Evolutionary conservation across 257 asterid genomes (phyloP).

Genomic region (Mentha longifolia): DNA sequence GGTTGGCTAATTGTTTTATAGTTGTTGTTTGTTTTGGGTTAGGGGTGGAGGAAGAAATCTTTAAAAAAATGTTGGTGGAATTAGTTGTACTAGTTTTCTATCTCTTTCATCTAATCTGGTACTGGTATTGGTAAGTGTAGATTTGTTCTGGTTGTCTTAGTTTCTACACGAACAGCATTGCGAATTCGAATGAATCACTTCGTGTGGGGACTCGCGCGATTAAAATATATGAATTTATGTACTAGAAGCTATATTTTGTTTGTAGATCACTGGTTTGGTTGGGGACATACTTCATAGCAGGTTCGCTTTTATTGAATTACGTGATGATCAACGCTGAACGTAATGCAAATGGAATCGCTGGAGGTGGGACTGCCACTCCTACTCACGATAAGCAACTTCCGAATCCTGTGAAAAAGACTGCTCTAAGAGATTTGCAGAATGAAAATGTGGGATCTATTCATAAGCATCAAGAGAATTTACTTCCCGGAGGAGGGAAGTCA

Average conservation of each 20-base stretch:
- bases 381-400: constrained; percentile 58
- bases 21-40: not conserved
- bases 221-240: not conserved
- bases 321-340: constrained; percentile 64
- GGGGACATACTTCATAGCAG: constrained; percentile 25
- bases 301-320: constrained; percentile 31
- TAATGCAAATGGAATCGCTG: constrained; percentile 43
- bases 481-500: constrained; percentile 51
- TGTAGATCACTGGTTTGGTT: constrained; percentile 34
- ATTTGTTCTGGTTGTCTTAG: constrained; percentile 9
- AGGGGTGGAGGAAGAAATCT: not conserved
- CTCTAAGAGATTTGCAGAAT: constrained; percentile 89
- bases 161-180: not conserved
- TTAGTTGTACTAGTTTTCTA: not conserved
- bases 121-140: not conserved
- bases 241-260: constrained; percentile 7
- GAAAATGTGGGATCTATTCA: constrained; percentile 51
- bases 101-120: constrained; percentile 5
- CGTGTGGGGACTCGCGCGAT: not conserved
- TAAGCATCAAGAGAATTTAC: constrained; percentile 54
- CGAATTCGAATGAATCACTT: not conserved
- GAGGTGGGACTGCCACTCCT: constrained; percentile 45
- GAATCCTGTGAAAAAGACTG: constrained; percentile 59
- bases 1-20: constrained; percentile 9
- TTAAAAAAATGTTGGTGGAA: constrained; percentile 20